Conservation (phyloP, 2,329 filamentous ascomycete species). For the Aspergillus ochraceoroseus region DNA sequence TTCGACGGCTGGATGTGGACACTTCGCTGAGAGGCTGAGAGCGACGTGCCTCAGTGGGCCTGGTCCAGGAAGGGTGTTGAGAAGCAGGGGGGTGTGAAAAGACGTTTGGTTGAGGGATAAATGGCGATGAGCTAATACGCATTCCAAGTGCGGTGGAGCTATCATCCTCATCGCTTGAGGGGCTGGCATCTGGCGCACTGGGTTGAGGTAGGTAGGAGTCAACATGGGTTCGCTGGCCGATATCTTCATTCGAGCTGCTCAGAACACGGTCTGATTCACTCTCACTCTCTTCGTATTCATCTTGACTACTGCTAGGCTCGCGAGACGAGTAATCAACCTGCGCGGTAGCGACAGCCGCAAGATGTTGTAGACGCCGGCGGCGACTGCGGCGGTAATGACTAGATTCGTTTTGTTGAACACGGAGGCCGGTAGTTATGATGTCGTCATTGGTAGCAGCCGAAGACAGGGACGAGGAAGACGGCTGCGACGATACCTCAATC, state of each 20-base stretch:
- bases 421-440: conserved; percentile 82
- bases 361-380: conserved; percentile 39
- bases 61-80: conserved; percentile 39
- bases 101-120: conserved; percentile 85
- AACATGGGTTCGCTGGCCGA: conserved; percentile 32
- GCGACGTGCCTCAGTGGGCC: conserved; percentile 46
- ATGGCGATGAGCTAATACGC: conserved; percentile 51
- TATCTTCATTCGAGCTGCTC: conserved; percentile 59
- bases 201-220: conserved; percentile 24
- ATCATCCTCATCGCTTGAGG: conserved; percentile 60
- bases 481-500: conserved; percentile 89
- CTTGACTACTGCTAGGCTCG: conserved; percentile 68
- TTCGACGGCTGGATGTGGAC: conserved; percentile 33
- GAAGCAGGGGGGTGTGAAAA: conserved; percentile 75
- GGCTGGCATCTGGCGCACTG: conserved; percentile 27
- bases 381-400: conserved; percentile 55
- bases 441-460: conserved; percentile 69
- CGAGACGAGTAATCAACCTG: conserved; percentile 41
- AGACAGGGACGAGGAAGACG: conserved; percentile 87
- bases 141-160: conserved; percentile 76
- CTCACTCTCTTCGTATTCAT: conserved; percentile 91
- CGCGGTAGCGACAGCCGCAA: conserved; percentile 38
- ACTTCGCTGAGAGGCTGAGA: conserved; percentile 46
- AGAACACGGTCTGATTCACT: conserved; percentile 74
- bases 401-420: conserved; percentile 58